Evolutionary conservation across 768 basidiomycete species (phyloP), one percentile per base, ranked within the genome.

Genomic region (Agrocybe pediades): DNA sequence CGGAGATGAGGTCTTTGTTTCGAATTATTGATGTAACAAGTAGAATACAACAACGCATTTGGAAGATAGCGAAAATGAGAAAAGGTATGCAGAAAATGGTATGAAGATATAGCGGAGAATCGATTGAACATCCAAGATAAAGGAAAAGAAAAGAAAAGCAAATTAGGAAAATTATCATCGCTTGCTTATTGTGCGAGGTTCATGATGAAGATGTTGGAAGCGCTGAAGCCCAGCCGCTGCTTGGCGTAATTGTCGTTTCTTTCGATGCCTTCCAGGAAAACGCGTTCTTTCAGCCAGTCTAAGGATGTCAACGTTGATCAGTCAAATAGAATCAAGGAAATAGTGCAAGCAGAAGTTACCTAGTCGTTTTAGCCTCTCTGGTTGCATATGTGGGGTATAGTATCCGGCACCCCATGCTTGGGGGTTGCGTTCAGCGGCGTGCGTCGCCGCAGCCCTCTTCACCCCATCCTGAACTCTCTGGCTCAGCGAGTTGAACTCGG

Each of bases 181-280:
- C 15, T 30, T 30, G 29, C n/a, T 72, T 67, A 85, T n/a, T 75
- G 68, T 9, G 75, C 73, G 36, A 89, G 57, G 50, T 79, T 77
- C 86, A 92, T 83, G 33, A 91, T 75, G 64, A 90, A 90, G 33
- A 92, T 80, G 63, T 93, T 92, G 6, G 90, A 83, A 2, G 91
- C 91, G 50, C 76, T 79, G 70, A 83, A 93, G 1, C 91, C 91
- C 24, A 93, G 81, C 6, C 89, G 80, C 8, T 74, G 65, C 23
- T 69, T 59, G 1, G 78, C 73, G 59, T 92, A 92, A 7, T 60
- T 62, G 58, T 90, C 88, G 57, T 86, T 81, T 64, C 75, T 82
- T 9, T 59, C 59, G 51, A 93, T 61, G 15, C 78, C 76, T 54
- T 92, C 90, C 54, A 92, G 91, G 67, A 77, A 90, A 19, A 79